These are phyloP conservation scores for Pleurotus cornucopiae DNA, from an alignment of 768 basidiomycete species.

Conservation along the genomic window DNA sequence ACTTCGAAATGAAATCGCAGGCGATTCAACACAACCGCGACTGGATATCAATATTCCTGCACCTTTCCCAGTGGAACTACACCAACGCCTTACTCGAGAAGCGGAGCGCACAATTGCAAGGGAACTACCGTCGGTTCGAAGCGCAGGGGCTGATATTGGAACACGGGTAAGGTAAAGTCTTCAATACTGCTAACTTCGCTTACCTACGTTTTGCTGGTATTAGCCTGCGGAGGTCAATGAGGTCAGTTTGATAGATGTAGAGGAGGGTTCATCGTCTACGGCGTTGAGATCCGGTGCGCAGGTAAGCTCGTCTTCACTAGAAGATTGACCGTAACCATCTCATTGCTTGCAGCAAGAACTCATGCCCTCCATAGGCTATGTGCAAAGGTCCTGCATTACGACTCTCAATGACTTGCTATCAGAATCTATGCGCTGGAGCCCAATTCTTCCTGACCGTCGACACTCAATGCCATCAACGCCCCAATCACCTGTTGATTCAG, in stretches of 20 bases:
- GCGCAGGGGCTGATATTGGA: too few species aligned
- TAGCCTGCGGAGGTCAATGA: background rate
- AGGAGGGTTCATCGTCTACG: background rate
- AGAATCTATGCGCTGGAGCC: conserved; percentile 42
- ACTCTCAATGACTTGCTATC: conserved; percentile 69
- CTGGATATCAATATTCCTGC: conserved; percentile 23
- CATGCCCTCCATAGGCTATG: conserved; percentile 66
- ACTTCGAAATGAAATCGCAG: too few species aligned
- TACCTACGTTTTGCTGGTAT: too few species aligned
- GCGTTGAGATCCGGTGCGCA: background rate
- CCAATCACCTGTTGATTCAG: conserved; percentile 25
- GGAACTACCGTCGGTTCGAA: too few species aligned
- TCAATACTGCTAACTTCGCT: too few species aligned
- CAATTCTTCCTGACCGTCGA: conserved; percentile 56
- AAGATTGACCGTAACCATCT: background rate
- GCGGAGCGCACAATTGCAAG: too few species aligned
- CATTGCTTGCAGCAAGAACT: conserved; percentile 47
- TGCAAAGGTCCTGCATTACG: conserved; percentile 72
- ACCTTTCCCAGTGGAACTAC: conserved; percentile 35
- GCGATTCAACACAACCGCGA: background rate
- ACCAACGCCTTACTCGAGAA: conserved; percentile 7
- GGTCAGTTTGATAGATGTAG: background rate
- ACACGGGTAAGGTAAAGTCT: too few species aligned
- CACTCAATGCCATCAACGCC: conserved; percentile 55
- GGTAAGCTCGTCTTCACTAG: conserved; percentile 12